Base-by-base conservation (phyloP, 2,329 filamentous ascomycete genomes). In the Bipolaris cookei region DNA sequence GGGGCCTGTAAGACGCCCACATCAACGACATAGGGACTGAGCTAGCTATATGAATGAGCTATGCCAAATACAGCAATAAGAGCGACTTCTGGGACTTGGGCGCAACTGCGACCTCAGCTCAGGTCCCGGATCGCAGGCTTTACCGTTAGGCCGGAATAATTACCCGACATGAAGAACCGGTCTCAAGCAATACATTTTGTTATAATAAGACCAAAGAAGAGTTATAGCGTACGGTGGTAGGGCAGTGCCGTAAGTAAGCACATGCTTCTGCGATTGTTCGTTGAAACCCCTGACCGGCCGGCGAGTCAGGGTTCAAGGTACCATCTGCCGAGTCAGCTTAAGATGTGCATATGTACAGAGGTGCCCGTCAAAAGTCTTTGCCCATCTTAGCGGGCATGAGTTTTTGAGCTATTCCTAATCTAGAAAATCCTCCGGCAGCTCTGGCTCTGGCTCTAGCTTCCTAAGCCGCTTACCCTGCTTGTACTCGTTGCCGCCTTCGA, bases 81-180 rank as follows among this genome's bases (percentile, higher is more conserved):
- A 18, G 54, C 54, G 54, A 53, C 37, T 53, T 34, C 46, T 48
- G 30, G 43, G 7, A 32, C 42, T 18, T 43, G 54, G 54, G 16
- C 42, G 30, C 42, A 11, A n/a, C 18, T 18, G 41, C 42, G 35
- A 8, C 14, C 28, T 28, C 41, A 28, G 46, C 37, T 14, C 34
- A 56, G 42, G 34, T 53, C 37, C 49, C 54, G 54, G 42, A 47
- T 53, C 54, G 49, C 43, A 53, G 18, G 16, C 21, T 48, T 16
- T 38, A 55, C 52, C 46, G 32, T 46, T 55, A 39, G 52, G 46
- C 30, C 46, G 46, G 46, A 39, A 28, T 44, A 55, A 44, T 55
- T 39, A 44, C 46, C 46, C 46, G 52, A 32, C 8, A 14, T 28
- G n/a, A 38, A 34, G 23, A 44, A 42, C 30, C 13, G 21, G 28